These are phyloP conservation scores for Penicillium sp. DNA, from an alignment of 2,329 filamentous ascomycete species.

Conservation along the genomic window DNA sequence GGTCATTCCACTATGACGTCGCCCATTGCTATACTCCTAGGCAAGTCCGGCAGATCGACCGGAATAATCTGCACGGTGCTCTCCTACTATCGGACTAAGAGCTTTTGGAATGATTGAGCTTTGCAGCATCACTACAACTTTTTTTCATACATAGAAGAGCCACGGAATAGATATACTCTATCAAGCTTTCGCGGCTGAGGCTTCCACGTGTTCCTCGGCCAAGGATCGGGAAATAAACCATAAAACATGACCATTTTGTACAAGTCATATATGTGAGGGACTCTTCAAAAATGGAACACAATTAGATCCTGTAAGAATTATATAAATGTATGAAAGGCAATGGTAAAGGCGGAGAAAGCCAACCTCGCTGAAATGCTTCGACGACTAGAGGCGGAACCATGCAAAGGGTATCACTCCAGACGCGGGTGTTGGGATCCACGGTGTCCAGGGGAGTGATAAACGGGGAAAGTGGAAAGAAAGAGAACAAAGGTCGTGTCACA, in stretches of 20 bases:
- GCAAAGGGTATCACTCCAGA: slow-evolving; percentile 8
- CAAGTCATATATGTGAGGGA: neutral
- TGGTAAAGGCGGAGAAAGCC: slow-evolving; percentile 10
- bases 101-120: neutral
- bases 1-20: neutral
- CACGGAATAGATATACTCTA: neutral
- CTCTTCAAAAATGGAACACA: neutral
- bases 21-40: neutral
- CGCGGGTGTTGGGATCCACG: neutral
- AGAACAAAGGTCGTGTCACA: slow-evolving; percentile 6
- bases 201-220: neutral
- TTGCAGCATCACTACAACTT: neutral
- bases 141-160: neutral
- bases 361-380: slow-evolving; percentile 24
- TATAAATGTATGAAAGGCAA: slow-evolving; percentile 4
- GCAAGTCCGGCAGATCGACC: neutral
- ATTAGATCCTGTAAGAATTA: slow-evolving; percentile 8
- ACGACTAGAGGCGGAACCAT: slow-evolving; percentile 17
- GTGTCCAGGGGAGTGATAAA: neutral
- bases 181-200: neutral
- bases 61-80: neutral
- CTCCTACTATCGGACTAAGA: neutral
- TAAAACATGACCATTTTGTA: neutral
- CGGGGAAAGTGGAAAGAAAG: slow-evolving; percentile 10
- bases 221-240: neutral